Evolutionary conservation across 352 stramenopile genomes (phyloP), one percentile per base, ranked within the genome.

Genomic region (Aphanomyces euteiches): DNA sequence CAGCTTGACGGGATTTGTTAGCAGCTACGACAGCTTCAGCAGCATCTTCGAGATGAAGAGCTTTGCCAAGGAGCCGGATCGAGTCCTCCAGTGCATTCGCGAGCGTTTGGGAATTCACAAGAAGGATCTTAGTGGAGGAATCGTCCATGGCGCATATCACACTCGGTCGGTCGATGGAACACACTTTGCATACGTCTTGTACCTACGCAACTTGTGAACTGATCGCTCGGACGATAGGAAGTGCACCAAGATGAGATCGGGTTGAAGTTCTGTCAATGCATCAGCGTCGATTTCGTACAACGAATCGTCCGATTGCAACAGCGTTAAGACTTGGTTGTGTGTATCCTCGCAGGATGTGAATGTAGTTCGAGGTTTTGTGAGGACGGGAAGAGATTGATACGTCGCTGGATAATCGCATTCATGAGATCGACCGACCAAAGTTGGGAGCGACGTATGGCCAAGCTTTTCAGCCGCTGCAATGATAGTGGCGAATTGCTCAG

Each of bases 131-230:
- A 15, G 64, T 70, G 36, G 10, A 10, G 17, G 36, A 7, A 34
- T 70, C 47, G 3, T 17, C 61, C 38, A 78, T 66, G 15, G 75
- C 67, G 48, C 64, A 69, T 57, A 80, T 69, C 19, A 92, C 80
- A 34, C 73, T 84, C 40, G 74, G 76, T 53, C 87, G 54, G 64
- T 92, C 84, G 66, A 92, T 89, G 47, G 84, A 90, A 65, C 84
- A 92, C 13, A 92, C 84, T 54, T 80, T 79, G 69, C 84, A 92
- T 12, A 83, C 76, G 66, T 81, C 88, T 63, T 92, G 84, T 19
- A 70, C 63, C 63, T 69, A 38, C 2, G 21, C 21, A 13, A 0
- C 19, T 57, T 41, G 43, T 64, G 0, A 56, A 15, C 37, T 53
- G 13, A 61, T 19, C 13, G 21, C 21, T 13, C 13, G 21, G 56